Evolutionary conservation across 2,329 filamentous ascomycete species (phyloP).

Genomic region (Parastagonospora nodorum): DNA sequence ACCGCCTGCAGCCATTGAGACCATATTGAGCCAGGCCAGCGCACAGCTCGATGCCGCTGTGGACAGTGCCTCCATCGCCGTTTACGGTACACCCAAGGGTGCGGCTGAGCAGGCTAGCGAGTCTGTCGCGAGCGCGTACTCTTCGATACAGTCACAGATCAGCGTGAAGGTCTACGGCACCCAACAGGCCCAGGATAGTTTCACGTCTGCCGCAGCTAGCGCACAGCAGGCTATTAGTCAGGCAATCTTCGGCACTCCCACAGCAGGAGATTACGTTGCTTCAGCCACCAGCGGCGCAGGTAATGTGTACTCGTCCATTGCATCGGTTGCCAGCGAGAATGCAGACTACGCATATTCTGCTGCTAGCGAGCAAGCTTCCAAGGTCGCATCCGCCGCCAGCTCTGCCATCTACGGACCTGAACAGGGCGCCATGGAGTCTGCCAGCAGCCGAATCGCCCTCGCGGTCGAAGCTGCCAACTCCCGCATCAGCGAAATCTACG

Average conservation of each 20-base stretch:
- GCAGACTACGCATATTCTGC: slow-evolving; percentile 50
- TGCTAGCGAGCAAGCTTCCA: slow-evolving; percentile 49
- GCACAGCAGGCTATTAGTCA: slow-evolving; percentile 60
- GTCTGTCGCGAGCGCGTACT: slow-evolving; percentile 59
- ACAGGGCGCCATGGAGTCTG: slow-evolving; percentile 52
- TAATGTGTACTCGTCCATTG: slow-evolving; percentile 27
- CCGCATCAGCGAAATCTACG: slow-evolving; percentile 48
- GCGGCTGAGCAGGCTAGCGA: slow-evolving; percentile 60
- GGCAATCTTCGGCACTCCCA: slow-evolving; percentile 63
- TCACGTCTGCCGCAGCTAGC: slow-evolving; percentile 60
- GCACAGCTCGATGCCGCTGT: slow-evolving; percentile 64
- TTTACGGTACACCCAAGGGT: slow-evolving; percentile 63
- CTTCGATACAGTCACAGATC: slow-evolving; percentile 54
- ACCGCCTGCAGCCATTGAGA: slow-evolving; percentile 62
- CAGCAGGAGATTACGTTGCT: slow-evolving; percentile 51
- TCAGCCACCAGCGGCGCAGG: slow-evolving; percentile 52
- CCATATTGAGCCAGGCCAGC: slow-evolving; percentile 61
- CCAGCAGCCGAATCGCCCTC: slow-evolving; percentile 47
- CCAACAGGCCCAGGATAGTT: slow-evolving; percentile 57
- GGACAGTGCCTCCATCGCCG: slow-evolving; percentile 61
- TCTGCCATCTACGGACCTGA: slow-evolving; percentile 55
- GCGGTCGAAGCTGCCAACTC: slow-evolving; percentile 53
- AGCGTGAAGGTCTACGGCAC: slow-evolving; percentile 63
- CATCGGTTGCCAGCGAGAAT: slow-evolving; percentile 23
- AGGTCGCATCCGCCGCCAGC: slow-evolving; percentile 45